These are phyloP conservation scores for Apostasia ramifera DNA, from an alignment of 106 monocot species.

Conservation along the genomic window DNA sequence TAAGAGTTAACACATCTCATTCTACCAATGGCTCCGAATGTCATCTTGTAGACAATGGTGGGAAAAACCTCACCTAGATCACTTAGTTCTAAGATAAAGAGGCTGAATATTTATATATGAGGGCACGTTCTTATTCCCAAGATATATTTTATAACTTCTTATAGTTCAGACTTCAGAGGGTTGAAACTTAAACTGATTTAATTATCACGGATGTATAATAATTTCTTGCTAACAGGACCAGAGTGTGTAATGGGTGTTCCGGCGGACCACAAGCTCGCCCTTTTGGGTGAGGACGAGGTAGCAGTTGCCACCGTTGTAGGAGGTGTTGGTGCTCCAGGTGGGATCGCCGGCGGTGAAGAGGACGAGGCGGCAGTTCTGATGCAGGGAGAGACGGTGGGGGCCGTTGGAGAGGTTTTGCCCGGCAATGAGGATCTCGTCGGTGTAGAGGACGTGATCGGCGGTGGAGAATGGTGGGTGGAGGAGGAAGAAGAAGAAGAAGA, in stretches of 20 bases:
- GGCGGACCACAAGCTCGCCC: slow-evolving; percentile 26
- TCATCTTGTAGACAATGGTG: no score
- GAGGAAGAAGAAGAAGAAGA: not conserved
- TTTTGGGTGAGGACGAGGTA: slow-evolving; percentile 22
- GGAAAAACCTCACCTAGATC: no score
- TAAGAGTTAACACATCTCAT: no score
- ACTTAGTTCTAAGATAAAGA: no score
- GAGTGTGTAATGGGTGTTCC: slow-evolving; percentile 18
- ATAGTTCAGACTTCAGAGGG: no score
- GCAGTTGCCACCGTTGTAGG: slow-evolving; percentile 1
- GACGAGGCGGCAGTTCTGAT: slow-evolving; percentile 27
- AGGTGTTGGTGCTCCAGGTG: slow-evolving; percentile 21
- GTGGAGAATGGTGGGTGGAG: not conserved
- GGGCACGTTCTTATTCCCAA: no score
- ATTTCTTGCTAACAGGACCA: slow-evolving; percentile 5
- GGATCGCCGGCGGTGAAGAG: not conserved
- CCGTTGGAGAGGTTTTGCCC: slow-evolving; percentile 35
- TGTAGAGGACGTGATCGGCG: slow-evolving; percentile 31
- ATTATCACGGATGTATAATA: no score
- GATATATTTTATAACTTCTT: no score
- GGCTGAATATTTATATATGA: no score
- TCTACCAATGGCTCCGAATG: no score
- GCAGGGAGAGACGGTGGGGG: slow-evolving; percentile 16
- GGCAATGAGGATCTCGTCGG: slow-evolving; percentile 23
- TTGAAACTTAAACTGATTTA: no score